Conservation (phyloP, 1,284 basidiomycete genomes). For the Rhodotorula sp. region DNA sequence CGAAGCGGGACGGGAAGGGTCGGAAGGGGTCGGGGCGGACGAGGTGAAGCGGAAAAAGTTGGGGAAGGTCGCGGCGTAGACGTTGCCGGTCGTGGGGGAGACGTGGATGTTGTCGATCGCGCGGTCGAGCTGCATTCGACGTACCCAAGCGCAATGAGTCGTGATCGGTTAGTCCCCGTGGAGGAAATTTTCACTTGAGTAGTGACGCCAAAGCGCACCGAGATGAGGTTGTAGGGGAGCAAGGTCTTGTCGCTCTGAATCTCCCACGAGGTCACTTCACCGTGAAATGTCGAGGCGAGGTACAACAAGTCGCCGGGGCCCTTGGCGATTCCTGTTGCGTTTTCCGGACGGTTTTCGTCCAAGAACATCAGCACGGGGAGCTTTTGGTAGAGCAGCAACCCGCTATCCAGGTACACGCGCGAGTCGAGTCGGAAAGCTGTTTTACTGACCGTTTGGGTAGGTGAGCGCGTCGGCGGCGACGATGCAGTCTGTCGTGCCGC, state of each 20-base stretch:
- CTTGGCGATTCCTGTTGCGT: constrained; percentile 26
- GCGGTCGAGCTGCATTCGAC: constrained; percentile 10
- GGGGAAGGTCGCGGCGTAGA: constrained; percentile 32
- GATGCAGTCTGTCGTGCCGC: constrained; percentile 16
- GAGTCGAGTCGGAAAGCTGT: background rate
- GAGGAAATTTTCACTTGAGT: no score
- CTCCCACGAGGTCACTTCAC: constrained; percentile 32
- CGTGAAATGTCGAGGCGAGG: constrained; percentile 29
- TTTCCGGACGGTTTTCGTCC: background rate
- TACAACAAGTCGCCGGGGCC: constrained; percentile 36
- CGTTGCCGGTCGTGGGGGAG: constrained; percentile 28
- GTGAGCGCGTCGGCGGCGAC: constrained; percentile 31
- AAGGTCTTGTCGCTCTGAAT: constrained; percentile 34
- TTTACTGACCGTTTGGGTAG: constrained; percentile 39
- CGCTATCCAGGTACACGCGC: no score
- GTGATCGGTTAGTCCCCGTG: no score
- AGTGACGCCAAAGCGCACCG: constrained; percentile 1
- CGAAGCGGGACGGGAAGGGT: background rate
- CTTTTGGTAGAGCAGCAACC: no score
- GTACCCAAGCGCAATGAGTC: background rate
- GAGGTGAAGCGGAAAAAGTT: constrained; percentile 25
- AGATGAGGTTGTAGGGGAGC: constrained; percentile 22
- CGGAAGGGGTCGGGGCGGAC: constrained; percentile 11
- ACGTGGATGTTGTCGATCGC: constrained; percentile 42
- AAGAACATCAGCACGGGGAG: no score